Conservation (phyloP, 768 basidiomycete genomes). For the Lactarius tabidus region DNA sequence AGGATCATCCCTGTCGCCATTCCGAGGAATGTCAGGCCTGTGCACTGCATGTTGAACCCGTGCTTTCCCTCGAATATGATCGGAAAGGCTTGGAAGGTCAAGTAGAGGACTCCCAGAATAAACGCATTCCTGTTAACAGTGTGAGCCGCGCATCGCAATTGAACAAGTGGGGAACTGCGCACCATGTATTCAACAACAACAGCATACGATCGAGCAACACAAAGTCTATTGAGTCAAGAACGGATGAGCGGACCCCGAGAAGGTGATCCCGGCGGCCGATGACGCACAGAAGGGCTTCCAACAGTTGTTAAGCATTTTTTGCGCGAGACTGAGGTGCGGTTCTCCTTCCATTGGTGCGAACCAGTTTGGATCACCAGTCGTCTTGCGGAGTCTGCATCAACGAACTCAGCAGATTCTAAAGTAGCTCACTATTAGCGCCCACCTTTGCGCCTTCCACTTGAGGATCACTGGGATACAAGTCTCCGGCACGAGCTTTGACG, state of each 20-base stretch:
- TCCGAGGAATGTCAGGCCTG: conserved; percentile 48
- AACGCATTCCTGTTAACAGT: conserved; percentile 34
- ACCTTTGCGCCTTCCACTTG: conserved; percentile 57
- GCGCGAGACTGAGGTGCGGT: conserved; percentile 40
- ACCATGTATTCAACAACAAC: conserved; percentile 68
- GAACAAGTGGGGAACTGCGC: conserved; percentile 27
- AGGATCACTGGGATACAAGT: conserved; percentile 62
- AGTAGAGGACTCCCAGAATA: conserved; percentile 44
- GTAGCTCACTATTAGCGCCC: conserved; percentile 3
- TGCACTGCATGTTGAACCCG: conserved; percentile 50
- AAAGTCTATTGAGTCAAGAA: conserved; percentile 42
- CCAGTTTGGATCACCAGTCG: conserved; percentile 50
- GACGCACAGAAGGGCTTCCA: conserved; percentile 68
- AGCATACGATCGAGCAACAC: conserved; percentile 72
- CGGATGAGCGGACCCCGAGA: background rate
- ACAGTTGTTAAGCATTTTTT: conserved; percentile 54
- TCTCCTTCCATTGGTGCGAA: conserved; percentile 56
- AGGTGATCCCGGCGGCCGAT: background rate
- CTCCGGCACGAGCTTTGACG: conserved; percentile 61
- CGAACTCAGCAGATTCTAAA: background rate
- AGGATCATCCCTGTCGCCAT: conserved; percentile 46
- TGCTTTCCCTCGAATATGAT: conserved; percentile 47
- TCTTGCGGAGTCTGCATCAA: conserved; percentile 46
- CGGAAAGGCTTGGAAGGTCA: conserved; percentile 55
- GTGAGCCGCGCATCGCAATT: conserved; percentile 2